Evolutionary conservation across 2,329 filamentous ascomycete genomes (phyloP), one percentile per base, ranked within the genome.

Genomic region (Metarhizium rileyi): DNA sequence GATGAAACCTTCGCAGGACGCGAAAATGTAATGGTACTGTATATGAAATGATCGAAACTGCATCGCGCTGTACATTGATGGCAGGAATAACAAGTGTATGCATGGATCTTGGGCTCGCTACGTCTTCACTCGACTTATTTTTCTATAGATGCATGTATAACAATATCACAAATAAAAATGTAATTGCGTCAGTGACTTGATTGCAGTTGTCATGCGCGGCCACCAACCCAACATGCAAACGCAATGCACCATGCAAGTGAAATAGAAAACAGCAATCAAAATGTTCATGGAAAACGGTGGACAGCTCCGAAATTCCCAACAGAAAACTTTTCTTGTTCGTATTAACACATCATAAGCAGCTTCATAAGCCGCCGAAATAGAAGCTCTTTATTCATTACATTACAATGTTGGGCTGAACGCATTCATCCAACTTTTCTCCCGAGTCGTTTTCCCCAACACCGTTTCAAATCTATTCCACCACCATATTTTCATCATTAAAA

Each of bases 351-450:
- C 58, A 54, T 60, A 55, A 55, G 55, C 53, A 55, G 54, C 48
- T 30, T 49, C 50, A 46, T 36, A 56, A 52, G 50, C 55, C 50
- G 57, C 57, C 59, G 48, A 38, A 50, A 53, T 49, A 52, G 51
- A 51, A 48, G 20, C 28, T 56, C 54, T 56, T 60, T 59, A 52
- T 56, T 66, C 61, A 58, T 66, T 63, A 64, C 61, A 58, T 66
- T 63, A 64, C 55, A 60, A 44, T 46, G 36, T 36, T 46, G 42
- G 36, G 46, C 30, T 38, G 35, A 7, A 7, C 16, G 16, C 10
- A 3, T 25, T 42, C 46, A 35, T 25, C 18, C 5, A 43, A 35
- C 25, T 38, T 41, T 30, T 27, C 23, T 25, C 35, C n/a, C 20
- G 35, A 5, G n/a, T 41, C 23, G 41, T 30, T 18, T 45, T 5